phyloP scores from a whole-genome alignment of 768 basidiomycete genomes.

The Trametes meyenii region DNA sequence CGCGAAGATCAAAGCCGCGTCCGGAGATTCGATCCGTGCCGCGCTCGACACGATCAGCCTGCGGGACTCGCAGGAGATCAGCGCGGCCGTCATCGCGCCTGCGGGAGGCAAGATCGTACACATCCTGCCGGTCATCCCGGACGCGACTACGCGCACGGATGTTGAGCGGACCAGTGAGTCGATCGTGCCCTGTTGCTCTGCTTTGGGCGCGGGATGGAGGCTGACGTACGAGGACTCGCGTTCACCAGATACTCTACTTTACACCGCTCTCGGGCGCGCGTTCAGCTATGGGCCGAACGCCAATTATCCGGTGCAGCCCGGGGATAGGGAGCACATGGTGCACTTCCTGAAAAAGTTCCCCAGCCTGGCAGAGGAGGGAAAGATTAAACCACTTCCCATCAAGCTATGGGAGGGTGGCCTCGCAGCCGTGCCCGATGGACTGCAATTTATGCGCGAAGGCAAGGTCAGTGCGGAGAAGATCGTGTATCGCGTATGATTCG shows the following conservation, averaged over 20 bases:
- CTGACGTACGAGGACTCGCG: background rate
- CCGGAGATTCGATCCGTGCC: conserved; percentile 22
- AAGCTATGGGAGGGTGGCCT: conserved; percentile 32
- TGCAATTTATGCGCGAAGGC: conserved; percentile 35
- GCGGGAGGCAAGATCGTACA: conserved; percentile 14
- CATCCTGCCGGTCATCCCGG: background rate
- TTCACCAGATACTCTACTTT: conserved; percentile 30
- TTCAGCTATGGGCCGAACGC: conserved; percentile 13
- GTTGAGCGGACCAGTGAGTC: conserved; percentile 7
- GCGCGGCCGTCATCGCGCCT: conserved; percentile 7
- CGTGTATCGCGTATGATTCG: conserved; percentile 24
- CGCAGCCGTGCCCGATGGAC: conserved; percentile 27
- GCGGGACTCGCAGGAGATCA: conserved; percentile 10
- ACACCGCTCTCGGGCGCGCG: conserved; percentile 25
- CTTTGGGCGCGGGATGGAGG: background rate
- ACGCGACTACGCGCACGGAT: background rate
- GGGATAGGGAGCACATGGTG: conserved; percentile 30
- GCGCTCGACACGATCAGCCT: conserved; percentile 27
- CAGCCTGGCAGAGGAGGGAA: conserved; percentile 23
- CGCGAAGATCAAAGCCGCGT: conserved; percentile 29
- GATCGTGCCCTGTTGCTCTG: background rate
- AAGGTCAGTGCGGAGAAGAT: conserved; percentile 37
- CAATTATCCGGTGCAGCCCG: conserved; percentile 23
- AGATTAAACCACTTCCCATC: conserved; percentile 32
- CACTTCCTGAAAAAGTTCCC: conserved; percentile 27